phyloP scores from a whole-genome alignment of 192 early-diverging fungal genomes.

The Coemansia sp. region DNA sequence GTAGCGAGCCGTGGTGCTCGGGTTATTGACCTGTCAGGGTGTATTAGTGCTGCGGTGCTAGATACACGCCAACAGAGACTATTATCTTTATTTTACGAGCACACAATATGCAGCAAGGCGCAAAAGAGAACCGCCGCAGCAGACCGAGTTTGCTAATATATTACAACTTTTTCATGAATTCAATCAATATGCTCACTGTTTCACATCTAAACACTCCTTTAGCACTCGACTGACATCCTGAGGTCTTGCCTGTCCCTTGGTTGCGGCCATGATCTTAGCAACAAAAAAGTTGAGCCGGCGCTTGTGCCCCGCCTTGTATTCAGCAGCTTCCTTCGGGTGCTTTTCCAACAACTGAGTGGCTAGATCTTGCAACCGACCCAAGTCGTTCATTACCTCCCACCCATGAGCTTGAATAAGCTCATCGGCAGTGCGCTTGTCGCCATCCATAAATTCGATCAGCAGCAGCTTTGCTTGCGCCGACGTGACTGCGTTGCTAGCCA shows the following conservation, averaged over 20 bases:
- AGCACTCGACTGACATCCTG: no score
- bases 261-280: no score
- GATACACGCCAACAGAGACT: conserved; percentile 15
- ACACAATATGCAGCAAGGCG: background rate
- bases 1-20: conserved; percentile 18
- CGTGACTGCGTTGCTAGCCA: conserved; percentile 63
- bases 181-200: background rate
- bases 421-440: conserved; percentile 52
- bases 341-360: conserved; percentile 18
- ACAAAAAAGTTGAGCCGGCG: conserved; percentile 80
- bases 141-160: background rate
- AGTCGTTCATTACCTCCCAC: conserved; percentile 58
- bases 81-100: conserved; percentile 21
- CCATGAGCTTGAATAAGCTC: conserved; percentile 68
- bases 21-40: conserved; percentile 46
- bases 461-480: conserved; percentile 70
- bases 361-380: conserved; percentile 17
- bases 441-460: conserved; percentile 71
- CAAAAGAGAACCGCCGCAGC: background rate
- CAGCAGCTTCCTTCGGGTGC: conserved; percentile 59
- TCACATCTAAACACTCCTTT: no score
- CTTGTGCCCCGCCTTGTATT: conserved; percentile 65
- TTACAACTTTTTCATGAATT: background rate
- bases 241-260: no score
- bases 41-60: conserved; percentile 4